These are phyloP conservation scores for Ceratocystis huliohia DNA, from an alignment of 2,329 filamentous ascomycete genomes.

Conservation along the genomic window DNA sequence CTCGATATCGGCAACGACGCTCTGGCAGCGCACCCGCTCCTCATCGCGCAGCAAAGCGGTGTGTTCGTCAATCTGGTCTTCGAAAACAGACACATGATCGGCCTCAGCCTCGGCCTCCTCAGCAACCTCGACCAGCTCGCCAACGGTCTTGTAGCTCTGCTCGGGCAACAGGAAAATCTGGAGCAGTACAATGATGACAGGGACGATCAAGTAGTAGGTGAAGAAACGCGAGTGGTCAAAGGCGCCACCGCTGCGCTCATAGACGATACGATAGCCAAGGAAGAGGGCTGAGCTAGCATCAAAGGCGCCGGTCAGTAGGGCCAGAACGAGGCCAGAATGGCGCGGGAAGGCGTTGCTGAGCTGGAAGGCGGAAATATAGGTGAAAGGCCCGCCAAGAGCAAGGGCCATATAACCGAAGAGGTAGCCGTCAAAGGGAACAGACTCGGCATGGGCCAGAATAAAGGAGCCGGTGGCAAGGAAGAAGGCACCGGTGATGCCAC, in stretches of 20 bases:
- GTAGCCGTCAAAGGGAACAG: slow-evolving; percentile 60
- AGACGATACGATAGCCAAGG: slow-evolving; percentile 58
- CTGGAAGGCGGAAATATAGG: slow-evolving; percentile 74
- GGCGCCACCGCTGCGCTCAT: slow-evolving; percentile 40
- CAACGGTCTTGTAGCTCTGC: slow-evolving; percentile 71
- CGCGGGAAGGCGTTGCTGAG: slow-evolving; percentile 72
- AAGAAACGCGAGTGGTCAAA: slow-evolving; percentile 61
- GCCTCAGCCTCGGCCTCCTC: slow-evolving; percentile 37
- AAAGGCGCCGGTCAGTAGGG: slow-evolving; percentile 68
- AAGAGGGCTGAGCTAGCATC: slow-evolving; percentile 72
- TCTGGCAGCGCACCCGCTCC: slow-evolving; percentile 47
- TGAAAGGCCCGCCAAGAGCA: slow-evolving; percentile 65
- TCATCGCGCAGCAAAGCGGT: slow-evolving; percentile 43
- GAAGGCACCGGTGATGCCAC: slow-evolving; percentile 56
- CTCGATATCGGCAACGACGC: slow-evolving; percentile 57
- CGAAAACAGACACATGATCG: slow-evolving; percentile 27
- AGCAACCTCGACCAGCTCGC: slow-evolving; percentile 65
- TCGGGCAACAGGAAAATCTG: slow-evolving; percentile 62
- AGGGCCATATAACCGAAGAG: slow-evolving; percentile 63
- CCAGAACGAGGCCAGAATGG: slow-evolving; percentile 65
- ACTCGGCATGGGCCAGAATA: slow-evolving; percentile 55
- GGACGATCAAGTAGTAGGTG: slow-evolving; percentile 57
- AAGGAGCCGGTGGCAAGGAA: slow-evolving; percentile 58
- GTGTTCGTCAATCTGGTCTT: slow-evolving; percentile 48
- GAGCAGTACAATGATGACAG: slow-evolving; percentile 48